phyloP scores from a whole-genome alignment of 345 rosid species.

The Dovyalis caffra region DNA sequence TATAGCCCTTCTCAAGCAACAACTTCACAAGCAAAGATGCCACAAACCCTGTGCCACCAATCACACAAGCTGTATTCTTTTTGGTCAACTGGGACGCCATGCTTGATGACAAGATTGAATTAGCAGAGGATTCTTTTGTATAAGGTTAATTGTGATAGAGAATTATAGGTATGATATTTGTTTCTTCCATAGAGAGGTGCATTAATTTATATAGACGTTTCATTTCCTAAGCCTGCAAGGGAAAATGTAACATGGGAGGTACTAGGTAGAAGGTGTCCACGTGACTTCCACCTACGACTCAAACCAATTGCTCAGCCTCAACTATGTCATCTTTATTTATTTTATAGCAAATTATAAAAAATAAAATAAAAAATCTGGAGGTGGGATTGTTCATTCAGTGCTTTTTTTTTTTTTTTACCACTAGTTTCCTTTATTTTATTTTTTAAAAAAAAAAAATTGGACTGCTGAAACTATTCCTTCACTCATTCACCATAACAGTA shows the following conservation, averaged over 20 bases:
- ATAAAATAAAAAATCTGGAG: no score
- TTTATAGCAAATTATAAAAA: no score
- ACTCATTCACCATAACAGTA: no score
- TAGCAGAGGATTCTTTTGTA: neutral
- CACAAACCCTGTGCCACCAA: constrained; percentile 75
- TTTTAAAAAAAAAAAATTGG: no score
- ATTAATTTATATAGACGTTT: neutral
- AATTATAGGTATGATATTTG: no score
- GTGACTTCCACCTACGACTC: neutral
- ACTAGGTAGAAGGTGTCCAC: neutral
- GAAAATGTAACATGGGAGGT: neutral
- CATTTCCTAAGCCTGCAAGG: no score
- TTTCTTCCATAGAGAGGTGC: neutral
- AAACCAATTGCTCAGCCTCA: neutral
- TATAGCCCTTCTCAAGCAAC: constrained; percentile 69
- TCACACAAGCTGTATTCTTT: constrained; percentile 65
- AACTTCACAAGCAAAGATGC: constrained; percentile 72
- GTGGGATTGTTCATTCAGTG: no score
- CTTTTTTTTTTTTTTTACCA: no score
- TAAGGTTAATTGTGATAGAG: neutral
- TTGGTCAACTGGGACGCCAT: constrained; percentile 29
- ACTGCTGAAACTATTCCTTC: no score
- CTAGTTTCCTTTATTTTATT: no score
- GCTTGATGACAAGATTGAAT: neutral
- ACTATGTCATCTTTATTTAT: neutral